Percentiles rank a stretch among this genome's conserved stretches.
Evolutionary conservation across 192 early-diverging fungal species (phyloP).

Genomic region (Backusella liffmaniae): DNA sequence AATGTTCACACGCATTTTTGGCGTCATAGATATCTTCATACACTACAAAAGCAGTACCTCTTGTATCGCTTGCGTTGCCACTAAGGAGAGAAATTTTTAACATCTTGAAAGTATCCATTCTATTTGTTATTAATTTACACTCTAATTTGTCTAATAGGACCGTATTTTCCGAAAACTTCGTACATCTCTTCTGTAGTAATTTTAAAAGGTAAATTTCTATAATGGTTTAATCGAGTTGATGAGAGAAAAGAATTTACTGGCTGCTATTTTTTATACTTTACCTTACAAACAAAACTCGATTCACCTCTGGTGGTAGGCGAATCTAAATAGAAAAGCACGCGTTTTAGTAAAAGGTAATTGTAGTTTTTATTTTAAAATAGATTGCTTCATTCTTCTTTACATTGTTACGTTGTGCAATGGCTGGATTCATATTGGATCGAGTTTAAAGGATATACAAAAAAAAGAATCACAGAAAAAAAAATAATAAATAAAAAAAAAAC

Average conservation of each 20-base stretch:
- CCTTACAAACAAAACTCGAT: conserved; percentile 90
- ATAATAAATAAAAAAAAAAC: background rate
- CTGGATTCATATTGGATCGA: conserved; percentile 5
- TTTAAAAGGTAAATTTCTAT: conserved; percentile 93
- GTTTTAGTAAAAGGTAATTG: background rate
- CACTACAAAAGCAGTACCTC: conserved; percentile 95
- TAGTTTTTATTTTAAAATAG: background rate
- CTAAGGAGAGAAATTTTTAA: conserved; percentile 3
- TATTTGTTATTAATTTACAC: conserved; percentile 34
- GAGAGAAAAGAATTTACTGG: background rate
- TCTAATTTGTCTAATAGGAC: conserved; percentile 92
- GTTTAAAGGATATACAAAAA: background rate
- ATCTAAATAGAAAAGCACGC: conserved; percentile 37
- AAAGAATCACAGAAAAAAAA: background rate
- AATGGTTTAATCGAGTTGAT: background rate
- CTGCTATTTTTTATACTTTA: conserved; percentile 17
- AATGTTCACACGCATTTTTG: conserved; percentile 94
- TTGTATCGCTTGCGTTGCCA: conserved; percentile 83
- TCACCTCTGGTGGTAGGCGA: conserved; percentile 90
- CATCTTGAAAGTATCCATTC: background rate
- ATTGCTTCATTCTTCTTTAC: background rate
- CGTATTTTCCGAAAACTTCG: conserved; percentile 97
- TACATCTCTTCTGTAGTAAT: conserved; percentile 97
- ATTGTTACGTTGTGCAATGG: background rate
- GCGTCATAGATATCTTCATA: conserved; percentile 99